Evolutionary conservation across 2,329 filamentous ascomycete genomes (phyloP), one percentile per base, ranked within the genome.

Genomic region (Apiospora kogelbergensis): DNA sequence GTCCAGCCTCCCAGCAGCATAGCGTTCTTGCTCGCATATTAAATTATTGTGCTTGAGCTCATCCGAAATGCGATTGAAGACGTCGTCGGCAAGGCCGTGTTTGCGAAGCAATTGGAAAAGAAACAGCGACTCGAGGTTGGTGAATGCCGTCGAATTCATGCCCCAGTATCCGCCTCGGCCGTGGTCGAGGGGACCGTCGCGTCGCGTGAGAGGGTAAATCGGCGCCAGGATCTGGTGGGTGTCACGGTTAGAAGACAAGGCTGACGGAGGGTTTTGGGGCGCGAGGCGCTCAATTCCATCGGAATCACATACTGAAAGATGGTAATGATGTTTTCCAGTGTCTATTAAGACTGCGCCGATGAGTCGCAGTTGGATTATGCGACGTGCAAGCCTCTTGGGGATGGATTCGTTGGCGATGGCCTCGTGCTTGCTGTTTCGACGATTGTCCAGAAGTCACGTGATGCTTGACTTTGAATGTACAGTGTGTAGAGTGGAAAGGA

Each of bases 71-170:
- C 85, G 86, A 76, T 83, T 82, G 82, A 97, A 96, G 78, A 88
- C 89, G 71, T 85, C 80, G 67, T 89, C 83, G 73, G 89, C 87
- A 73, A 90, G 84, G 77, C 92, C 92, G 80, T 92, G 86, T 74
- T 85, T 84, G 73, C 90, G 86, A 72, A 97, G 86, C 71, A 91
- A 91, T 81, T 95, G 93, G 83, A 96, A 95, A 76, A 97, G 87
- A 73, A 96, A 88, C 71, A 97, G 87, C 77, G 91, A 92, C 86
- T 97, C 94, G 84, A 97, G 92, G 74, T 91, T 89, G 78, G 93
- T 95, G 82, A 96, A 95, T 76, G 86, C 84, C 78, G 89, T 86
- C 80, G 81, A 80, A 76, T 81, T 80, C 86, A 88, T 88, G 80
- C 84, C 85, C 83, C 84, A 78, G 78, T 80, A 81, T 81, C 81